Evolutionary conservation across 192 early-diverging fungal species (phyloP).

Genomic region (Linnemannia elongata): DNA sequence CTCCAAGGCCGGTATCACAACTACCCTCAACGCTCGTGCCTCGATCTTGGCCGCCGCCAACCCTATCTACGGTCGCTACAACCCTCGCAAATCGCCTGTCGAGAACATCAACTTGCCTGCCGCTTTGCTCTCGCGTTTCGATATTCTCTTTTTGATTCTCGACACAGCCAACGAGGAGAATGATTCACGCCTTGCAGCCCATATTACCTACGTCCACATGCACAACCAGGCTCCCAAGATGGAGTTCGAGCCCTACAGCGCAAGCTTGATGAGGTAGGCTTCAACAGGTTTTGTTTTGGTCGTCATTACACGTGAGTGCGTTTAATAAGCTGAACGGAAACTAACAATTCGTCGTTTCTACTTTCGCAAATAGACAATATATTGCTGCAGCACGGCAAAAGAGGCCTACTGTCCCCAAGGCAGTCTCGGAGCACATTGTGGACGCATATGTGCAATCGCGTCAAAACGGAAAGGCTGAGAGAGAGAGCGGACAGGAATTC

Average conservation of each 20-base stretch:
- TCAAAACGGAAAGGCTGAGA: constrained; percentile 69
- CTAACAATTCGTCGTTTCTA: background rate
- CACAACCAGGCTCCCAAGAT: constrained; percentile 82
- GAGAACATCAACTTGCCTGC: constrained; percentile 99
- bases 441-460: constrained; percentile 88
- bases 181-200: constrained; percentile 86
- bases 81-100: constrained; percentile 86
- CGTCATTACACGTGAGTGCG: background rate
- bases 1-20: constrained; percentile 98
- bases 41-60: constrained; percentile 98
- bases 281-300: background rate
- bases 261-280: constrained; percentile 79
- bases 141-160: constrained; percentile 91
- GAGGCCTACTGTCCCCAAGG: constrained; percentile 78
- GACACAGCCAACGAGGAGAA: constrained; percentile 85
- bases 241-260: constrained; percentile 75
- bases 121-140: constrained; percentile 93
- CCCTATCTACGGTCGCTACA: constrained; percentile 96
- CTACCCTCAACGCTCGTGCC: constrained; percentile 94
- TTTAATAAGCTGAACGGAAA: background rate
- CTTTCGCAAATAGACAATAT: constrained; percentile 76
- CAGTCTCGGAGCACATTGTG: constrained; percentile 89
- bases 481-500: constrained; percentile 70
- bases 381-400: constrained; percentile 84
- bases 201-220: constrained; percentile 95